phyloP scores from a whole-genome alignment of 176 grass and related monocot genomes.

The Cymbopogon citratus region DNA sequence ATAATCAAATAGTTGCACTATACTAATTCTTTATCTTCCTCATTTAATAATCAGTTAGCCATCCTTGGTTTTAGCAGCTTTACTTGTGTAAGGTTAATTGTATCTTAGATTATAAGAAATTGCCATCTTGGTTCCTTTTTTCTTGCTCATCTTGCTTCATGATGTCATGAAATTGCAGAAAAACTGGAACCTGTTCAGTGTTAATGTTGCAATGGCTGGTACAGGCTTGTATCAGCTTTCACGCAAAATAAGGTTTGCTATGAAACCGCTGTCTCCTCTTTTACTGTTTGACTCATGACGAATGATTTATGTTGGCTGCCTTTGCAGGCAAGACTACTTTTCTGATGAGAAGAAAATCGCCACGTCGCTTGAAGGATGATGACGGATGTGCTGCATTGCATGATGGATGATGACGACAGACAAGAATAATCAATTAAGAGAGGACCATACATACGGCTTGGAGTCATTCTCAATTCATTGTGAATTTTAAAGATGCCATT shows the following conservation, averaged over 20 bases:
- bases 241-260: constrained; percentile 62
- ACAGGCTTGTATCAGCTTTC: constrained; percentile 75
- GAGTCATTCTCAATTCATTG: background rate
- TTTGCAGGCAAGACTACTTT: constrained; percentile 64
- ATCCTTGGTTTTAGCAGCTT: background rate
- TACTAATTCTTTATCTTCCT: background rate
- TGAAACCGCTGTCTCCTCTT: background rate
- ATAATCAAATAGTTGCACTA: background rate
- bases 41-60: background rate
- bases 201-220: constrained; percentile 67
- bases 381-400: background rate
- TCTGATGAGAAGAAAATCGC: constrained; percentile 36
- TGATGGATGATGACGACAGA: constrained; percentile 24
- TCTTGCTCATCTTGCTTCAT: background rate
- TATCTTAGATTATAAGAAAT: background rate
- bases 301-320: background rate
- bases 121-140: background rate
- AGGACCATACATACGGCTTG: background rate
- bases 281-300: background rate
- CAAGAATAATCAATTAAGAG: background rate
- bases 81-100: background rate
- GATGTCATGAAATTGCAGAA: constrained; percentile 41
- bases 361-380: constrained; percentile 34
- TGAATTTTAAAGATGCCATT: background rate
- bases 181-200: constrained; percentile 80